These are phyloP conservation scores for Gynochthodes officinalis DNA, from an alignment of 257 asterid genomes.

Conservation along the genomic window DNA sequence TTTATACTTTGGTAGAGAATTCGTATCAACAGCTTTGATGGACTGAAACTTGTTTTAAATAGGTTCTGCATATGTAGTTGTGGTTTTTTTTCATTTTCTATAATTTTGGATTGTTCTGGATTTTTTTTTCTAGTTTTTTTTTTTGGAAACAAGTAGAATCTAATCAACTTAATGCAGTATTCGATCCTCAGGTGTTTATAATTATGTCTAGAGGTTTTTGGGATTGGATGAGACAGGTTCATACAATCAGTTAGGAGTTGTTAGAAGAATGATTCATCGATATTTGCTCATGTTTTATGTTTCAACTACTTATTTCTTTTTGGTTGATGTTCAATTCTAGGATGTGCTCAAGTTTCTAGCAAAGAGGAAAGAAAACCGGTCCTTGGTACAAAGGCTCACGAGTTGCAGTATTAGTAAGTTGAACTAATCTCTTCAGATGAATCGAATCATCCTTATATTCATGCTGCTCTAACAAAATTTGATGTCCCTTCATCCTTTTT, in stretches of 20 bases:
- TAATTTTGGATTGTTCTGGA: no score
- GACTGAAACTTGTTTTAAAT: no score
- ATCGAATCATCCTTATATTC: not conserved
- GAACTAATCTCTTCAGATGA: not conserved
- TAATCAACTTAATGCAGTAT: slow-evolving; percentile 54
- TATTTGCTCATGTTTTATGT: not conserved
- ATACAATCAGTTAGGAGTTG: slow-evolving; percentile 17
- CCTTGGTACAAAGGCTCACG: slow-evolving; percentile 88
- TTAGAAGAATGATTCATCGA: not conserved
- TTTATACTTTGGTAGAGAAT: no score
- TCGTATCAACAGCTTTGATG: no score
- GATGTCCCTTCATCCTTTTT: not conserved
- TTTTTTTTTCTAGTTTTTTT: no score
- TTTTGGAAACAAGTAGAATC: no score
- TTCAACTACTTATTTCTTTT: not conserved
- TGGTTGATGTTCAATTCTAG: slow-evolving; percentile 34
- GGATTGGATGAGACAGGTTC: slow-evolving; percentile 97
- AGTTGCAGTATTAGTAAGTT: slow-evolving; percentile 76
- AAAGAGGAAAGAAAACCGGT: slow-evolving; percentile 64
- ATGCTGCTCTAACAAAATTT: not conserved
- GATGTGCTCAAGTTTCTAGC: slow-evolving; percentile 70
- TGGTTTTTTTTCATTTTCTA: no score
- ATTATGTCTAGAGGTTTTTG: slow-evolving; percentile 75
- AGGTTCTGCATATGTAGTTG: no score
- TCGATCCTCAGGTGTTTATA: slow-evolving; percentile 74